Evolutionary conservation across 805 yeast species (phyloP).

Genomic region (Cyberlindnera veronae): DNA sequence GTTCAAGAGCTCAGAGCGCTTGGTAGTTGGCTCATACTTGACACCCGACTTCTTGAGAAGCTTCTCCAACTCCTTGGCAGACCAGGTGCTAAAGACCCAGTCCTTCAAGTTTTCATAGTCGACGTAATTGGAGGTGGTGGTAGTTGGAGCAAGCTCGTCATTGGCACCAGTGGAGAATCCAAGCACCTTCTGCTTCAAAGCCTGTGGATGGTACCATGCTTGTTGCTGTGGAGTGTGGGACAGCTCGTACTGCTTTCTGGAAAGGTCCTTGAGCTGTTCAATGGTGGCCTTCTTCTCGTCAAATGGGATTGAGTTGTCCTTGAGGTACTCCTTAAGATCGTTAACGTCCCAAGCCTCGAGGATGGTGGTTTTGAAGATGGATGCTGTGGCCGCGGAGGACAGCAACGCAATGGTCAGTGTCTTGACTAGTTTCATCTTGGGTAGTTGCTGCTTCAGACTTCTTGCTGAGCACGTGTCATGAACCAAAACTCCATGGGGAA

Average conservation of each 20-base stretch:
- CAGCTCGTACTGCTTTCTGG: slow-evolving; percentile 23
- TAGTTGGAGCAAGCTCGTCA: background rate
- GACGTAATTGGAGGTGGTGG: slow-evolving; percentile 6
- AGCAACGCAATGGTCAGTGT: slow-evolving; percentile 15
- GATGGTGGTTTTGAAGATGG: slow-evolving; percentile 13
- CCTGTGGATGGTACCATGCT: slow-evolving; percentile 16
- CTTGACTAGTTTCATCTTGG: slow-evolving; percentile 12
- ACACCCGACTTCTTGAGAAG: slow-evolving; percentile 33
- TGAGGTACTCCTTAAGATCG: slow-evolving; percentile 33
- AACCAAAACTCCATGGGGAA: no score
- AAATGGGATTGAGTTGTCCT: slow-evolving; percentile 28
- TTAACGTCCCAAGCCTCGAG: slow-evolving; percentile 31
- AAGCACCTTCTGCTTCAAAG: slow-evolving; percentile 17
- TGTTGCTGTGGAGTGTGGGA: background rate
- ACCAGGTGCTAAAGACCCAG: slow-evolving; percentile 53
- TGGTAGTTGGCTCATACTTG: slow-evolving; percentile 26
- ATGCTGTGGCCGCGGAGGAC: slow-evolving; percentile 7
- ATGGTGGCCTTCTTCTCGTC: slow-evolving; percentile 23
- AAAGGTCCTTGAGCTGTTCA: slow-evolving; percentile 28
- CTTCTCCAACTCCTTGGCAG: slow-evolving; percentile 30
- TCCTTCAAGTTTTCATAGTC: slow-evolving; percentile 26
- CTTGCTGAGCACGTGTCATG: no score
- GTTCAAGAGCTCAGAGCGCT: slow-evolving; percentile 39
- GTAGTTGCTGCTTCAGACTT: background rate
- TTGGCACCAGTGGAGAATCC: slow-evolving; percentile 6